Percentiles rank a stretch among this genome's conserved stretches.
Evolutionary conservation across 2,329 filamentous ascomycete species (phyloP).

Genomic region (Paraphoma sp.): DNA sequence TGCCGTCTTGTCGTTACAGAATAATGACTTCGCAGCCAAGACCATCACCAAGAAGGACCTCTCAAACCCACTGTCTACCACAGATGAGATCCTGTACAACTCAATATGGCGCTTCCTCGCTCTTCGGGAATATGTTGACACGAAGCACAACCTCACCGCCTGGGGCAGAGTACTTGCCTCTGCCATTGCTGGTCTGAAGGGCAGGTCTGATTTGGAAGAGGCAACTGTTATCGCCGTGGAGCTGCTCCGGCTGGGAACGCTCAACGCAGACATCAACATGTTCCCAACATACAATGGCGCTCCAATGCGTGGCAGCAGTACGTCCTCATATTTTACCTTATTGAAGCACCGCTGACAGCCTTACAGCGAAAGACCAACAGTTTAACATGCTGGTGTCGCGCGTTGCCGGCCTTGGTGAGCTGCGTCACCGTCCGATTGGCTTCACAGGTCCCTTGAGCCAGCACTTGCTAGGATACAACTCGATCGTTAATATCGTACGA

Average conservation of each 20-base stretch:
- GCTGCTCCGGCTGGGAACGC: slow-evolving; percentile 77
- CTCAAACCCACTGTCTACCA: slow-evolving; percentile 59
- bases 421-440: slow-evolving; percentile 83
- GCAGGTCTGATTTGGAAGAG: slow-evolving; percentile 69
- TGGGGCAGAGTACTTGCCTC: slow-evolving; percentile 81
- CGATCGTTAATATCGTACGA: slow-evolving; percentile 79
- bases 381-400: slow-evolving; percentile 85
- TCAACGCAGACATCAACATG: slow-evolving; percentile 72
- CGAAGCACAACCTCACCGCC: slow-evolving; percentile 77
- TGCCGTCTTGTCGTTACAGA: slow-evolving; percentile 66
- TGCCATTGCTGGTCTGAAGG: slow-evolving; percentile 70
- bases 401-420: slow-evolving; percentile 80
- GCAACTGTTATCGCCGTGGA: slow-evolving; percentile 84
- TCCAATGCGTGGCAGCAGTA: slow-evolving; percentile 61
- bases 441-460: slow-evolving; percentile 95
- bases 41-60: slow-evolving; percentile 67
- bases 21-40: slow-evolving; percentile 71
- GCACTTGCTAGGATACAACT: slow-evolving; percentile 85
- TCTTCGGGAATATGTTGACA: slow-evolving; percentile 82
- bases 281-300: slow-evolving; percentile 64
- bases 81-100: slow-evolving; percentile 76
- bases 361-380: slow-evolving; percentile 72
- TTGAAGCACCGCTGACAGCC: slow-evolving; percentile 20
- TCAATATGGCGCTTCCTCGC: slow-evolving; percentile 89
- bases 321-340: slow-evolving; percentile 15